phyloP scores from a whole-genome alignment of 371 early-diverging fungal species.

The Mortierella polycephala region DNA sequence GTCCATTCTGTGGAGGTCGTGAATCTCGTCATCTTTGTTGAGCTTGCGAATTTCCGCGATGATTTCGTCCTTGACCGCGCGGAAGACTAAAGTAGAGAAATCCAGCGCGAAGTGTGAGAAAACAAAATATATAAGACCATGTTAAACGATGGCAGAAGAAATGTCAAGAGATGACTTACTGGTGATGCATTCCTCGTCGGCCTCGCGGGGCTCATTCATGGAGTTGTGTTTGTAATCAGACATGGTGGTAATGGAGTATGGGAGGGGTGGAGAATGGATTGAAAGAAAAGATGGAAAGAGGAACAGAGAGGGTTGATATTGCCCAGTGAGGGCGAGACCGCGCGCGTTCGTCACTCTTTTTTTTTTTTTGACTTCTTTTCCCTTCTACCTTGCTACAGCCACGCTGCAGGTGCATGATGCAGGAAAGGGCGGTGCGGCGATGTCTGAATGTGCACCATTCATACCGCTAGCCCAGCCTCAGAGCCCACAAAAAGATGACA shows the following conservation, averaged over 20 bases:
- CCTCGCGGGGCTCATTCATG: slow-evolving; percentile 59
- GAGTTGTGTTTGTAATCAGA: slow-evolving; percentile 61
- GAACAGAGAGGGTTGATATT: too few species aligned
- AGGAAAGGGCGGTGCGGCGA: too few species aligned
- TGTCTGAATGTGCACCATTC: too few species aligned
- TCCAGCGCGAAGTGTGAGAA: background rate
- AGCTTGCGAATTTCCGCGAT: slow-evolving; percentile 54
- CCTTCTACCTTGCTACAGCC: too few species aligned
- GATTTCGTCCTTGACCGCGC: slow-evolving; percentile 55
- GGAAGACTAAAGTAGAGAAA: slow-evolving; percentile 52
- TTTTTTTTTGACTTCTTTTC: too few species aligned
- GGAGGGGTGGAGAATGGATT: slow-evolving; percentile 1
- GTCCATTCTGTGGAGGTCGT: slow-evolving; percentile 62
- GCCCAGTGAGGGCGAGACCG: too few species aligned
- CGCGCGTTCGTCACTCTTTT: too few species aligned
- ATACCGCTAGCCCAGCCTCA: too few species aligned
- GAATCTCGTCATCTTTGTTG: slow-evolving; percentile 59
- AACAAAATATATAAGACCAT: slow-evolving; percentile 1
- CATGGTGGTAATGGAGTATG: slow-evolving; percentile 47
- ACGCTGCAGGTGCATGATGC: too few species aligned
- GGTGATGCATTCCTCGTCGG: slow-evolving; percentile 58
- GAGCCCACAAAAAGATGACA: too few species aligned
- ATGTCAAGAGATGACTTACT: slow-evolving; percentile 39
- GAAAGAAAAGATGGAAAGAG: slow-evolving; percentile 7
- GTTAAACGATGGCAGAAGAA: too few species aligned